Conservation (phyloP, 2,329 filamentous ascomycete species). For the Corynespora cassiicola region DNA sequence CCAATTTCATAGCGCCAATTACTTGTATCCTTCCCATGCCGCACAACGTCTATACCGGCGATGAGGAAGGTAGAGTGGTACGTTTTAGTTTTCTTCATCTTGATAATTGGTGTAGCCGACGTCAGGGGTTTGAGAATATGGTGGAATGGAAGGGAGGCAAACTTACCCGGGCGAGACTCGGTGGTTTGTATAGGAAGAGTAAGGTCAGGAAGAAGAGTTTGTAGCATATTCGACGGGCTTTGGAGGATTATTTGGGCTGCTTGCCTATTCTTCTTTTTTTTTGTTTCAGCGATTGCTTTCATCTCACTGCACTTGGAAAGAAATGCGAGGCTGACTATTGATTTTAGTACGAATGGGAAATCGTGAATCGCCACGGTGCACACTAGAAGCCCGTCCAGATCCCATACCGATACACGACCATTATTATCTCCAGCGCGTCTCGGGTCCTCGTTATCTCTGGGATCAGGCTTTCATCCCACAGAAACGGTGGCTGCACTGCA, state of each 20-base stretch:
- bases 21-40: constrained; percentile 87
- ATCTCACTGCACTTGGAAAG: neutral
- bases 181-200: neutral
- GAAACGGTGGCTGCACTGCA: no score
- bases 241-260: neutral
- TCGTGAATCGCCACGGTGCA: no score
- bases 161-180: no score
- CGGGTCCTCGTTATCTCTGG: no score
- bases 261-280: constrained; percentile 3
- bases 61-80: constrained; percentile 84
- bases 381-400: no score
- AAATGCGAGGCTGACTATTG: no score
- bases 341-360: no score
- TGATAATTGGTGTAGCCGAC: constrained; percentile 11
- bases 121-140: constrained; percentile 10
- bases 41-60: constrained; percentile 86
- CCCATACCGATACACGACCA: no score
- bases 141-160: constrained; percentile 20
- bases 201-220: neutral
- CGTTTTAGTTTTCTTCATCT: constrained; percentile 20
- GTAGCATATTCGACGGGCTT: neutral
- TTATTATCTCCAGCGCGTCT: no score
- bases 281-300: neutral
- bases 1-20: constrained; percentile 69
- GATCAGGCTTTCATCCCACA: no score